phyloP scores from a whole-genome alignment of 495 filamentous ascomycete genomes.

The Podospora comata region DNA sequence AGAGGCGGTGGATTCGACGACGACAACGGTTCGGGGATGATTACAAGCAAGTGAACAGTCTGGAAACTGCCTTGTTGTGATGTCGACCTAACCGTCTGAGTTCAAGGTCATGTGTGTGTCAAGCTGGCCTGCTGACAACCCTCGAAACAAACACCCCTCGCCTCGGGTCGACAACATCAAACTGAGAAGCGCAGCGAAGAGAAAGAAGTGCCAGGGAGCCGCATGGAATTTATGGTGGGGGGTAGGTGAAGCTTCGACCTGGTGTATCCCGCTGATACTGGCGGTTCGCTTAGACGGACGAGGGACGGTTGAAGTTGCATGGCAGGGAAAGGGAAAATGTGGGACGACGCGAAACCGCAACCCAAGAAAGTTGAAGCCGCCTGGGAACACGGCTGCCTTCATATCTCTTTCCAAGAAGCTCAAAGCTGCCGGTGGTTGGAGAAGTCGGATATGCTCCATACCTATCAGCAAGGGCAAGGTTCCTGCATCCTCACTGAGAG shows the following conservation, averaged over 20 bases:
- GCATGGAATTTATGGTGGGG: background rate
- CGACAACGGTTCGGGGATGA: background rate
- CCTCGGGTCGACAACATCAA: background rate
- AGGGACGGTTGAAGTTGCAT: slow-evolving; percentile 6
- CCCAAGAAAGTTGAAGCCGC: background rate
- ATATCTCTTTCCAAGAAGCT: slow-evolving; percentile 9
- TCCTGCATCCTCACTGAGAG: background rate
- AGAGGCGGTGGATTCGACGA: background rate
- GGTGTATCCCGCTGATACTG: slow-evolving; percentile 4
- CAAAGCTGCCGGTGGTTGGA: background rate
- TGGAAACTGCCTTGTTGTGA: background rate
- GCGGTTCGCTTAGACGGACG: background rate
- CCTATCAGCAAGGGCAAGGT: background rate
- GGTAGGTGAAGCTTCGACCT: background rate
- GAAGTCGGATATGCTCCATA: background rate
- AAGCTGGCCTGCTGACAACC: background rate
- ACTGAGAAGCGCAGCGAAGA: background rate
- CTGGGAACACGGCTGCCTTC: slow-evolving; percentile 7
- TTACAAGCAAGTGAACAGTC: background rate
- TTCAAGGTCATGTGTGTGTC: background rate
- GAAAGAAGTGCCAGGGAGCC: background rate
- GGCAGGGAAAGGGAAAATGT: slow-evolving; percentile 9
- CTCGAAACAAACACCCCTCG: background rate
- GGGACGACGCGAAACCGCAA: background rate
- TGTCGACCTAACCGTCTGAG: background rate